Conservation (phyloP, 805 yeast species). For the Brettanomyces anomalus region DNA sequence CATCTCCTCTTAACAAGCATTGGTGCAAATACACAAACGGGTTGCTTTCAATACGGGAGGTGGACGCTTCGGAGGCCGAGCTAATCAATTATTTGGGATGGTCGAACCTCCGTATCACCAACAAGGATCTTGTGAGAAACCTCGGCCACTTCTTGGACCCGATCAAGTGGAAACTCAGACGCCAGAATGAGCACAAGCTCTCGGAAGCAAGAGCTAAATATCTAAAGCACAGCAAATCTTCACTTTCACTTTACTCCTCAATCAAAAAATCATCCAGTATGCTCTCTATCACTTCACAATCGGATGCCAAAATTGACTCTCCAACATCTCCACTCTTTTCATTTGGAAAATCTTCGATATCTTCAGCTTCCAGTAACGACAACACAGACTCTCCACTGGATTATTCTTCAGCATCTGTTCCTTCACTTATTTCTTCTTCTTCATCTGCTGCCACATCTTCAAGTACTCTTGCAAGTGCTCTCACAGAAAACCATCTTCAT, state of each 20-base stretch:
- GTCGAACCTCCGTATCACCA: constrained; percentile 60
- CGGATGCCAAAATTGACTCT: background rate
- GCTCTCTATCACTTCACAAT: background rate
- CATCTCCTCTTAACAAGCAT: constrained; percentile 91
- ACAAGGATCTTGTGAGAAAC: constrained; percentile 59
- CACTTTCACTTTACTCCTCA: background rate
- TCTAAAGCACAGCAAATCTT: background rate
- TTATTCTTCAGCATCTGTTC: constrained; percentile 1
- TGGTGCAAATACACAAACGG: constrained; percentile 95
- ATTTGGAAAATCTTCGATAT: background rate
- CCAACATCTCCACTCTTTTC: constrained; percentile 3
- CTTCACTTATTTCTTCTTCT: constrained; percentile 1
- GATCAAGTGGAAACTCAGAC: constrained; percentile 46
- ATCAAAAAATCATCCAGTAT: background rate
- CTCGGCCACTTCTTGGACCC: constrained; percentile 70
- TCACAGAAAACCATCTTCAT: background rate
- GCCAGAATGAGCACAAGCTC: constrained; percentile 12
- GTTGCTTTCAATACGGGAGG: constrained; percentile 63
- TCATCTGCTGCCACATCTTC: background rate
- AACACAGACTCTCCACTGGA: background rate
- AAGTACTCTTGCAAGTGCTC: background rate
- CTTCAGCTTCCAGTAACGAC: background rate
- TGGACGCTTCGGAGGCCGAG: constrained; percentile 88
- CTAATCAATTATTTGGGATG: constrained; percentile 74
- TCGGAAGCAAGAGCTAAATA: constrained; percentile 2